Conservation (phyloP, 768 basidiomycete genomes). For the Tylopilus felleus region DNA sequence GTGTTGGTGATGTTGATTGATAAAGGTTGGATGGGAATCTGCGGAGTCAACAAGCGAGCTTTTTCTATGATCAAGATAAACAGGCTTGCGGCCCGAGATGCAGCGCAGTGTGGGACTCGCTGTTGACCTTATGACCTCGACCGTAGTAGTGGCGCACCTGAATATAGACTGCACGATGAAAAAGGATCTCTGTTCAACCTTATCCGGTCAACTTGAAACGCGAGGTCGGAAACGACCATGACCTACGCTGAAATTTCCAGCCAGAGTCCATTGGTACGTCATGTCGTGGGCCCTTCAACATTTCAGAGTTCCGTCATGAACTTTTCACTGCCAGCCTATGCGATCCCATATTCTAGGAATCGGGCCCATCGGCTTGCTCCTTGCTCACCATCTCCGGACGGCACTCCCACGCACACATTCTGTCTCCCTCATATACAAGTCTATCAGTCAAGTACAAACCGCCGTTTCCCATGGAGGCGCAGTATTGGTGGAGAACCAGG, state of each 20-base stretch:
- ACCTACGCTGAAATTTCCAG: no score
- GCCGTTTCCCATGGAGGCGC: slow-evolving; percentile 33
- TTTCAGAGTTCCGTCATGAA: neutral
- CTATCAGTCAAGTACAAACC: slow-evolving; percentile 34
- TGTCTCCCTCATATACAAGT: slow-evolving; percentile 71
- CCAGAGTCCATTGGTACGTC: no score
- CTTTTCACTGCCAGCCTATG: slow-evolving; percentile 33
- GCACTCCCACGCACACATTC: slow-evolving; percentile 47
- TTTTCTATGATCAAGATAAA: neutral
- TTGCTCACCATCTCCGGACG: slow-evolving; percentile 76
- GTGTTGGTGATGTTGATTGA: slow-evolving; percentile 9
- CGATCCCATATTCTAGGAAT: slow-evolving; percentile 75
- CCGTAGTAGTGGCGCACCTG: no score
- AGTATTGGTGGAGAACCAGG: slow-evolving; percentile 50
- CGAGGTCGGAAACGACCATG: no score
- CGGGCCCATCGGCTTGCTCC: slow-evolving; percentile 78
- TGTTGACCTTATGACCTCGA: neutral
- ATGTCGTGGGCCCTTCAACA: no score
- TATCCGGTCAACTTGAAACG: no score
- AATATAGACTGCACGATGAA: no score
- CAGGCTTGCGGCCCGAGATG: slow-evolving; percentile 15
- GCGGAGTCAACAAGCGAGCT: neutral
- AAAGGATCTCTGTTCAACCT: no score
- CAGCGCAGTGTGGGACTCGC: neutral
- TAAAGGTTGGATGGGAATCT: slow-evolving; percentile 8